phyloP scores from a whole-genome alignment of 768 basidiomycete species.

The Mycena epipterygia region DNA sequence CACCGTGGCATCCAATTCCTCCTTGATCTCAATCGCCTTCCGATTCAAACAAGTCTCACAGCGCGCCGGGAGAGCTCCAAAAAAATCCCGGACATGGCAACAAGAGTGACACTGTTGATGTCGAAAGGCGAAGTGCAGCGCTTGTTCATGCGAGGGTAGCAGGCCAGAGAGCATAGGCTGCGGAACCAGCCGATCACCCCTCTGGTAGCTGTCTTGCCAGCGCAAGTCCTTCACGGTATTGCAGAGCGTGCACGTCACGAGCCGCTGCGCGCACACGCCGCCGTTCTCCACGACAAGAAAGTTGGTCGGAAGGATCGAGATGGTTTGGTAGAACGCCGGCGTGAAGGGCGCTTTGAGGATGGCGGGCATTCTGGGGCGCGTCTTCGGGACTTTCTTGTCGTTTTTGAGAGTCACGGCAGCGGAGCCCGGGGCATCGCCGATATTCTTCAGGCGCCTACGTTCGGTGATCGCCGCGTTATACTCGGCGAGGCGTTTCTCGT shows the following conservation, averaged over 20 bases:
- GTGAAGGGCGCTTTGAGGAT: conserved; percentile 1
- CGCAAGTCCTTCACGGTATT: not conserved
- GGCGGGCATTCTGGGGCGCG: conserved; percentile 5
- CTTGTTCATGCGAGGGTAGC: not conserved
- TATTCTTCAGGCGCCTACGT: not conserved
- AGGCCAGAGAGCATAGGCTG: not conserved
- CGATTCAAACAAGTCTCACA: conserved; percentile 1
- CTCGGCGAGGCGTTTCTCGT: not conserved
- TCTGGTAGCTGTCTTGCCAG: not conserved
- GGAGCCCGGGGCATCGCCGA: not conserved
- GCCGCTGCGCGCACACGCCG: not conserved
- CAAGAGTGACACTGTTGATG: not conserved
- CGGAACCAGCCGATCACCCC: not conserved
- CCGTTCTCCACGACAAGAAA: not conserved
- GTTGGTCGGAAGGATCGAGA: not conserved
- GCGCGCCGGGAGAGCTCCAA: not conserved
- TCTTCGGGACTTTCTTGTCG: not conserved
- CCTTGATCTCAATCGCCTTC: conserved; percentile 8
- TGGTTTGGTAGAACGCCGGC: not conserved
- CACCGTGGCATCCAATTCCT: too few species aligned
- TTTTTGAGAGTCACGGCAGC: not conserved
- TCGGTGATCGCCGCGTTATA: not conserved
- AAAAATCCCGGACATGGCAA: not conserved
- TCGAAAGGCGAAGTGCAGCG: not conserved
- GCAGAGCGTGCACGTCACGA: conserved; percentile 7